phyloP scores from a whole-genome alignment of 2,329 filamentous ascomycete species.

The Xylaria sp. region DNA sequence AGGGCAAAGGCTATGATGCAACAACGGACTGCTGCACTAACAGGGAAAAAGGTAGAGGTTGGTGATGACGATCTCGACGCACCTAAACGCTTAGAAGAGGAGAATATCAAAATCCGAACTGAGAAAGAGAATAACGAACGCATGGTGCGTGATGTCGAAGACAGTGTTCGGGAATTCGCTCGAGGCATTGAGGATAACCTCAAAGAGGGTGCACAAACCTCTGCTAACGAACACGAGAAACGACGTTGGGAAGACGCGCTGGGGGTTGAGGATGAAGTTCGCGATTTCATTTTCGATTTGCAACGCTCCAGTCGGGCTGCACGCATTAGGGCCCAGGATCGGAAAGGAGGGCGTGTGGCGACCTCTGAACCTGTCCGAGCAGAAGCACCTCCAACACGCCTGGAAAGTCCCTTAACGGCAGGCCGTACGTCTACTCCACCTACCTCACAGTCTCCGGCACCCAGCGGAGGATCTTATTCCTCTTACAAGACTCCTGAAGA shows the following conservation, averaged over 20 bases:
- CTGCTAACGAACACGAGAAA: conserved; percentile 86
- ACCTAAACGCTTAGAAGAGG: conserved; percentile 87
- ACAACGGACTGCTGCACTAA: conserved; percentile 90
- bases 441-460: conserved; percentile 55
- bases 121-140: conserved; percentile 95
- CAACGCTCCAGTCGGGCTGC: conserved; percentile 85
- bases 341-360: conserved; percentile 56
- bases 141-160: conserved; percentile 97
- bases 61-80: conserved; percentile 79
- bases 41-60: conserved; percentile 80
- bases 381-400: conserved; percentile 59
- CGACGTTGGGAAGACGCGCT: conserved; percentile 96
- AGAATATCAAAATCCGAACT: conserved; percentile 80
- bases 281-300: conserved; percentile 97
- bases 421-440: conserved; percentile 65
- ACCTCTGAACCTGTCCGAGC: conserved; percentile 58
- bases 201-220: conserved; percentile 81
- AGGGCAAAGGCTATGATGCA: conserved; percentile 99
- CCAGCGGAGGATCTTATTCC: conserved; percentile 75
- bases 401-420: conserved; percentile 65
- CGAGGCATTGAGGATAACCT: conserved; percentile 86
- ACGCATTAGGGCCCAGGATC: conserved; percentile 71
- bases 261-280: conserved; percentile 95
- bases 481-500: conserved; percentile 93
- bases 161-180: conserved; percentile 90